Percentiles rank a stretch among this genome's conserved stretches.
These are phyloP conservation scores for Globisporangium apiculatum DNA, from an alignment of 352 stramenopile species.

Conservation along the genomic window DNA sequence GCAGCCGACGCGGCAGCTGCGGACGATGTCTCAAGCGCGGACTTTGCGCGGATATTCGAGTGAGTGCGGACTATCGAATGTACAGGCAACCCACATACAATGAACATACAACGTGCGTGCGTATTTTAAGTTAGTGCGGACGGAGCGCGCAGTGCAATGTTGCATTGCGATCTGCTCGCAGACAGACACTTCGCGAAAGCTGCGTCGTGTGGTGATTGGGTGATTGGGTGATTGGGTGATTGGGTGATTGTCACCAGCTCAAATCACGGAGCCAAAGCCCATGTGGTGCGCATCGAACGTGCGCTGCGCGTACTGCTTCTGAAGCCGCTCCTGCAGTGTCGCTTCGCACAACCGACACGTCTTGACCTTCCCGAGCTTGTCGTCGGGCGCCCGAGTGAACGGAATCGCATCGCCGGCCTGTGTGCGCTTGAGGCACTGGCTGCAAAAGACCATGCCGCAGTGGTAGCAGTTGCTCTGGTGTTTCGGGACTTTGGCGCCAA, in stretches of 20 bases:
- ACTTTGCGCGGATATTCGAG: conserved; percentile 40
- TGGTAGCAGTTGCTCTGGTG: conserved; percentile 80
- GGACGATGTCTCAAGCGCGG: conserved; percentile 36
- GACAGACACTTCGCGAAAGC: background rate
- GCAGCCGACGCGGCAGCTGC: conserved; percentile 15
- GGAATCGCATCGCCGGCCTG: conserved; percentile 41
- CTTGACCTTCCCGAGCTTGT: conserved; percentile 43
- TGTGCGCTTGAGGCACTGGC: conserved; percentile 44
- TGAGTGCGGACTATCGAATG: conserved; percentile 6
- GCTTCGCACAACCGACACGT: conserved; percentile 59
- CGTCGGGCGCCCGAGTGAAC: conserved; percentile 50
- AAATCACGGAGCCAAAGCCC: conserved; percentile 23
- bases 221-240: background rate
- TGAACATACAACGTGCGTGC: background rate
- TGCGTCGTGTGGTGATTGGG: background rate
- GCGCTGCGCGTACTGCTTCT: conserved; percentile 41
- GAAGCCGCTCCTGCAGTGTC: conserved; percentile 47
- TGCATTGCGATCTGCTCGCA: background rate
- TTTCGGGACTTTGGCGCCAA: conserved; percentile 34
- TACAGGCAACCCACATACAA: background rate
- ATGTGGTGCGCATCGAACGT: conserved; percentile 53
- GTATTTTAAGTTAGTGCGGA: background rate
- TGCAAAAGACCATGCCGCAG: conserved; percentile 72
- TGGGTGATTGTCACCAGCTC: background rate
- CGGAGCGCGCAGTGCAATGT: too few relatives aligned